Base-by-base conservation (phyloP, 176 grass and related monocot species). In the Pontederia paniculata region DNA sequence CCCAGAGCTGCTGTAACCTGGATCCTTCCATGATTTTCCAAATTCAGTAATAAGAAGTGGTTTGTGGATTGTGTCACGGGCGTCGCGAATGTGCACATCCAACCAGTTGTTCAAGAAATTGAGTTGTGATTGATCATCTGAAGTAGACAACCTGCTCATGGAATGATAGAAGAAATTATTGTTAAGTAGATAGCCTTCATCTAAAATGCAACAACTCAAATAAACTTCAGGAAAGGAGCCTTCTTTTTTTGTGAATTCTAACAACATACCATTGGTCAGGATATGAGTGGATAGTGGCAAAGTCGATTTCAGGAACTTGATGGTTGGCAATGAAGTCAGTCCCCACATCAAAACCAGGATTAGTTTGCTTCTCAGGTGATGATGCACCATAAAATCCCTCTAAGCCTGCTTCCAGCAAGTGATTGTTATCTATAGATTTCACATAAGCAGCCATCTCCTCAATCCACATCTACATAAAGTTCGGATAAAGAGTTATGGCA, bases 311-410 rank as follows among this genome's bases (percentile, higher is more conserved):
- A 17, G 83, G 71, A 28, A 60, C 67, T 48, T 60, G 83, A 67
- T 98, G 91, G 72, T 98, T 82, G 65, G 77, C 70, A 54, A 98
- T 77, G 94, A 98, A 98, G 66, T 98, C 94, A 15, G 87, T 91
- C 77, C 94, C 94, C 2, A 90, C 46, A 70, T 77, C 80, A 63
- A 75, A 63, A 1, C 75, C 62, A 17, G 94, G 87, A 72, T 93
- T 91, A 53, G 45, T 22, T 12, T 74, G 44, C 53, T 21, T 19
- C 10, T 45, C 57, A 25, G 15, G 1, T 9, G 79, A 48, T 10
- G 78, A 66, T 13, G 68, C 2, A 46, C 83, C 83, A 69, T 98
- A 98, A 71, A 98, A 98, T 20, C 94, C 94, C 80, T 98, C 94
- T 16, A 98, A 73, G 8, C 94, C 94, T 19, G 58, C 94, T 75